Conservation (phyloP, 164 flowering plant genomes). For the Dillenia suffruticosa region DNA sequence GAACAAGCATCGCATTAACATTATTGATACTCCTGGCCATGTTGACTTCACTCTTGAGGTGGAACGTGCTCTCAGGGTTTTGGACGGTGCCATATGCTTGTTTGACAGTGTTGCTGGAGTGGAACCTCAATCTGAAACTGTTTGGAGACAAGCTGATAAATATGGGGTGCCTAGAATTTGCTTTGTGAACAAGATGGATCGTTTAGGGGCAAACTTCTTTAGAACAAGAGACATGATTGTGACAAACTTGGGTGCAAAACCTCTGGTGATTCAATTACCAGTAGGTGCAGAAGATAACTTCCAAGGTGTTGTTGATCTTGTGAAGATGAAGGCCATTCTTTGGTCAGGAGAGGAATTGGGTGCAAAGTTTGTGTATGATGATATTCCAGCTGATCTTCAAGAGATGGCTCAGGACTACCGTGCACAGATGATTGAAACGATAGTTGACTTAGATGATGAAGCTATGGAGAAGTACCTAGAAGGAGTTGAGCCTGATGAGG, state of each 20-base stretch:
- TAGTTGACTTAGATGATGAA: constrained; percentile 80
- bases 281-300: constrained; percentile 87
- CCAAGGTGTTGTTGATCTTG: constrained; percentile 81
- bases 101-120: constrained; percentile 99
- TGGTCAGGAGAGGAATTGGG: constrained; percentile 99
- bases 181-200: constrained; percentile 98
- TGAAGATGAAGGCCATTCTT: constrained; percentile 76
- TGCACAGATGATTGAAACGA: constrained; percentile 61
- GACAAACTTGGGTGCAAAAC: constrained; percentile 92
- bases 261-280: constrained; percentile 89
- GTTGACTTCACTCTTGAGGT: constrained; percentile 99
- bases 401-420: constrained; percentile 73
- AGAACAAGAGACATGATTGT: constrained; percentile 95
- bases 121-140: constrained; percentile 97
- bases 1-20: constrained; percentile 86
- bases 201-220: constrained; percentile 93
- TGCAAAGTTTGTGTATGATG: constrained; percentile 73
- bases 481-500: constrained; percentile 89
- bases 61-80: constrained; percentile 91
- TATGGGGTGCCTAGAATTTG: constrained; percentile 95
- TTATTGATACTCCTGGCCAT: constrained; percentile 97
- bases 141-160: constrained; percentile 97
- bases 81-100: constrained; percentile 95
- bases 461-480: constrained; percentile 84
- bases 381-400: constrained; percentile 77